Percentiles rank a stretch among this genome's conserved stretches.
Conservation (phyloP, 192 early-diverging fungal species). For the Rhizophagus clarus region DNA sequence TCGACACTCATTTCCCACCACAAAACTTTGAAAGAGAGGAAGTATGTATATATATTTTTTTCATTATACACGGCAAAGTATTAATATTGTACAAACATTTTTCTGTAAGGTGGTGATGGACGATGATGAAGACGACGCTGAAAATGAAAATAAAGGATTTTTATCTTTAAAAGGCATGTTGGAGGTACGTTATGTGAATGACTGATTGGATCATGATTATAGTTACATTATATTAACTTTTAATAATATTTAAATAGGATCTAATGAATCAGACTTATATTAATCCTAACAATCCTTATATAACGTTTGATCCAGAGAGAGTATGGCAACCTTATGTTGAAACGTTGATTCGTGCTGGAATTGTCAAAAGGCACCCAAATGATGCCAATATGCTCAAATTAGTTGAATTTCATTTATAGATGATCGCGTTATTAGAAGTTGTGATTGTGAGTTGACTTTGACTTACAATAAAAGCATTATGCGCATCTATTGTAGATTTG, state of each 20-base stretch:
- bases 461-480: too few species aligned
- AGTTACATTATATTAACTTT: background rate
- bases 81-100: background rate
- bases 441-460: too few species aligned
- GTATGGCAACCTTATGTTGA: constrained; percentile 49
- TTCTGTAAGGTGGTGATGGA: too few species aligned
- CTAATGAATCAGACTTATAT: constrained; percentile 45
- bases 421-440: too few species aligned
- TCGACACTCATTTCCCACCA: constrained; percentile 10
- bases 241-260: constrained; percentile 36
- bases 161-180: background rate
- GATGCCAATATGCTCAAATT: constrained; percentile 39
- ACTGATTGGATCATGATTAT: background rate
- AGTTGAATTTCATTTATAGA: constrained; percentile 36
- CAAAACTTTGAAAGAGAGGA: background rate
- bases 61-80: background rate
- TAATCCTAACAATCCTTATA: constrained; percentile 38
- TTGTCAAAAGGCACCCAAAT: constrained; percentile 42
- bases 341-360: constrained; percentile 41
- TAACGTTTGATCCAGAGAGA: constrained; percentile 31
- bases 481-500: too few species aligned
- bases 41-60: background rate
- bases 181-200: background rate
- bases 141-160: background rate
- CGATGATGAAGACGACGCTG: too few species aligned